Evolutionary conservation across 2,329 filamentous ascomycete genomes (phyloP), one percentile per base, ranked within the genome.

Genomic region (Thermothelomyces thermophilus): DNA sequence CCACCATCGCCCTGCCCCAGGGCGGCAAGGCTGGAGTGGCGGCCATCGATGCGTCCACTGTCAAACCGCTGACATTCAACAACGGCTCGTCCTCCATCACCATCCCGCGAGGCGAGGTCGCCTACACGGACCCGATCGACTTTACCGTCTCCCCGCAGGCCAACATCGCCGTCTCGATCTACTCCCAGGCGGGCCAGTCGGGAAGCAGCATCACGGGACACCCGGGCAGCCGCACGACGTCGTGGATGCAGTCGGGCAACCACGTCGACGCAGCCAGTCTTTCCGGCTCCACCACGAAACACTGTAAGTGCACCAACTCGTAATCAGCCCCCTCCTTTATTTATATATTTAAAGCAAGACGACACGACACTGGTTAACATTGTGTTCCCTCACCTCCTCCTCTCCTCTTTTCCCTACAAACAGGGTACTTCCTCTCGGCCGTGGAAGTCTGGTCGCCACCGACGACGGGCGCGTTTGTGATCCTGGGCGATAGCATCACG

Each of bases 401-500:
- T 26, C 24, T 5, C 9, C 9, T 26, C 24, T 26, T 26, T 26
- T 26, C 24, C 24, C 9, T 5, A 26, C 5, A 26, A 26, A 26
- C 24, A 26, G 24, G 24, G 72, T 85, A 82, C 63, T 84, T 83
- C 50, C 61, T 84, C 42, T 78, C 72, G 40, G 75, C 73, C 0
- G 67, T 85, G 11, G 82, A 85, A 62, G 80, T 73, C 2, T 77
- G 72, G 69, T 68, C 70, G 0, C 71, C 76, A 6, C 0, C 63
- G 56, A 52, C 70, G 22, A 60, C 69, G 9, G 62, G 72, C 48
- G 69, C 73, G 3, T 66, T 83, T 34, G 65, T 75, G 11, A 71
- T 84, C 39, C 67, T 89, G 37, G 76, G 80, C 1, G 76, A 89
- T 56, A 83, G 79, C 57, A 84, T 86, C 59, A 84, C 82, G 0